Evolutionary conservation across 2,329 filamentous ascomycete species (phyloP).

Genomic region (Fusarium pseudonygamai): DNA sequence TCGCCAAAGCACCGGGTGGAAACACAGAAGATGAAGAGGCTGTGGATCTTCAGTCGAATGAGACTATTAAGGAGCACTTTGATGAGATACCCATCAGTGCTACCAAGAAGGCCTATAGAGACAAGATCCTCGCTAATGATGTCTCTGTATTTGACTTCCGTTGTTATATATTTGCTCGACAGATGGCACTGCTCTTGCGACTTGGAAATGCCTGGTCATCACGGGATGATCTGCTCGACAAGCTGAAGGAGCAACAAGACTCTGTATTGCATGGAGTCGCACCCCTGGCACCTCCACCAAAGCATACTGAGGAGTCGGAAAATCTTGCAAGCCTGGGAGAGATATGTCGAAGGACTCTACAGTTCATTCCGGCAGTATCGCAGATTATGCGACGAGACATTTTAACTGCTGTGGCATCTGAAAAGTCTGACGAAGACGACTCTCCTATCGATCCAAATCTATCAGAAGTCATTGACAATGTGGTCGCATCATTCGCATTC

Average conservation of each 20-base stretch:
- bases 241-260: slow-evolving; percentile 70
- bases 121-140: slow-evolving; percentile 91
- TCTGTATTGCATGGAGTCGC: slow-evolving; percentile 66
- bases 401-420: slow-evolving; percentile 64
- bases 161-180: slow-evolving; percentile 91
- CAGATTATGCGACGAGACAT: slow-evolving; percentile 84
- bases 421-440: slow-evolving; percentile 49
- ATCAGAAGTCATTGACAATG: slow-evolving; percentile 71
- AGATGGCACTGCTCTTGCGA: slow-evolving; percentile 82
- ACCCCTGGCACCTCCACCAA: slow-evolving; percentile 58
- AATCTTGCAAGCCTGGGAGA: slow-evolving; percentile 85
- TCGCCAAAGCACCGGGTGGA: slow-evolving; percentile 50
- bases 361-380: slow-evolving; percentile 84
- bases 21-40: slow-evolving; percentile 52
- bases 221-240: slow-evolving; percentile 68
- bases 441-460: slow-evolving; percentile 50
- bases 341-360: slow-evolving; percentile 81
- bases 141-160: slow-evolving; percentile 97
- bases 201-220: slow-evolving; percentile 79
- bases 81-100: slow-evolving; percentile 70
- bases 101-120: slow-evolving; percentile 83
- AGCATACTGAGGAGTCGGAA: slow-evolving; percentile 70
- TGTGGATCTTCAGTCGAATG: slow-evolving; percentile 61
- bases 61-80: slow-evolving; percentile 52
- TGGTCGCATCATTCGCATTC: slow-evolving; percentile 82